phyloP scores from a whole-genome alignment of 441 rosid genomes.

The Pelargonium citronellum region DNA sequence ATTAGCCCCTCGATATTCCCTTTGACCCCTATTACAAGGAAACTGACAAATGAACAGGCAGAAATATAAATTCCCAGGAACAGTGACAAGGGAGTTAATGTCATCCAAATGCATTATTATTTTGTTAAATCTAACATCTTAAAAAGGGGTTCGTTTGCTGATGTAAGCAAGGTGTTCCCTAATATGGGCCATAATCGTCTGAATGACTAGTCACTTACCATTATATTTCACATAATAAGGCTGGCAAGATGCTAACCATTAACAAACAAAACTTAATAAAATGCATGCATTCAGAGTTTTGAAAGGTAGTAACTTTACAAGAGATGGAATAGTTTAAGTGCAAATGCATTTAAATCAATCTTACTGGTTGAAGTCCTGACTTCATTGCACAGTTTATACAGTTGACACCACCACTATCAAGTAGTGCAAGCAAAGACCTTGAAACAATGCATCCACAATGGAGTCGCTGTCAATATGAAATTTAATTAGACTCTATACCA shows the following conservation, averaged over 20 bases:
- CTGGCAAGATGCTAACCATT: background rate
- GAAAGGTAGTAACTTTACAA: background rate
- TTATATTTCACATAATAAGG: background rate
- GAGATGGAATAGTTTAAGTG: background rate
- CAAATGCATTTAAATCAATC: conserved; percentile 20
- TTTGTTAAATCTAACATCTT: too few relatives aligned
- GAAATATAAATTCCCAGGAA: too few relatives aligned
- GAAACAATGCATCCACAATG: conserved; percentile 82
- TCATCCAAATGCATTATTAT: background rate
- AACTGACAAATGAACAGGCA: too few relatives aligned
- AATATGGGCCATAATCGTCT: background rate
- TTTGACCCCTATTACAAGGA: too few relatives aligned
- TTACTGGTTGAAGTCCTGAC: conserved; percentile 43
- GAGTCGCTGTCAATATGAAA: conserved; percentile 42
- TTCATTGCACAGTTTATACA: conserved; percentile 51
- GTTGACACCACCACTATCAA: conserved; percentile 51
- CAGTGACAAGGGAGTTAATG: background rate
- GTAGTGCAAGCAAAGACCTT: conserved; percentile 47
- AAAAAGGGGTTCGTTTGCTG: background rate
- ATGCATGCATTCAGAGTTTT: background rate
- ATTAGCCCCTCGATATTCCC: too few relatives aligned
- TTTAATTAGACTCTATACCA: conserved; percentile 7
- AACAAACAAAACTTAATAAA: background rate
- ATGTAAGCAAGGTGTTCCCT: background rate
- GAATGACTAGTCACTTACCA: background rate